phyloP scores from a whole-genome alignment of 192 early-diverging fungal genomes.

The Umbelopsis vinacea region DNA sequence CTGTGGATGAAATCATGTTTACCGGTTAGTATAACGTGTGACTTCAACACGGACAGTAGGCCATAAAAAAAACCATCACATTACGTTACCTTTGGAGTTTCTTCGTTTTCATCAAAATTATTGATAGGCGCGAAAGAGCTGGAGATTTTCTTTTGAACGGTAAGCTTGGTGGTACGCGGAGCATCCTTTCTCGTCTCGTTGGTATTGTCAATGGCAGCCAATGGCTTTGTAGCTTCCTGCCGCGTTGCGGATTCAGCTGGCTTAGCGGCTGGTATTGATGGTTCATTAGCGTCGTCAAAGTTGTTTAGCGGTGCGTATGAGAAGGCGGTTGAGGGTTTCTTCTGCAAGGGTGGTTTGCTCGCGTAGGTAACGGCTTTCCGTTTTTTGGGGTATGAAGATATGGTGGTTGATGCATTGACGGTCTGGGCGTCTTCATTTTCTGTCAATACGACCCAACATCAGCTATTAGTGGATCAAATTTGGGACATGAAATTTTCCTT shows the following conservation, averaged over 20 bases:
- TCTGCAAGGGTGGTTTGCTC: not conserved
- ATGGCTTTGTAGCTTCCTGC: too few relatives aligned
- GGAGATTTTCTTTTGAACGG: not conserved
- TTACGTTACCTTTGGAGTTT: not conserved
- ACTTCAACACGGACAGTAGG: not conserved
- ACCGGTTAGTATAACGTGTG: not conserved
- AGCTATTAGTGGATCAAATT: too few relatives aligned
- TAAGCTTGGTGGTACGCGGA: not conserved
- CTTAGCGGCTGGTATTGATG: too few relatives aligned
- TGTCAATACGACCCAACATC: not conserved
- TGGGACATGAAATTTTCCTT: too few relatives aligned
- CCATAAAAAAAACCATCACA: not conserved
- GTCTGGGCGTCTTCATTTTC: not conserved
- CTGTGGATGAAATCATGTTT: not conserved
- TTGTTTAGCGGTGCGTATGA: slow-evolving; percentile 1
- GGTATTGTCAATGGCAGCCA: too few relatives aligned
- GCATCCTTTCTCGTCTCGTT: too few relatives aligned
- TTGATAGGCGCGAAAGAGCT: not conserved
- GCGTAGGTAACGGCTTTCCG: slow-evolving; percentile 9
- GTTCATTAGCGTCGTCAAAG: not conserved
- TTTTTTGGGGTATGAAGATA: not conserved
- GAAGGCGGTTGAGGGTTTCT: not conserved
- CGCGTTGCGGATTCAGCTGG: too few relatives aligned
- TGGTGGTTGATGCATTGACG: not conserved
- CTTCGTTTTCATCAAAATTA: not conserved